Evolutionary conservation across 2,329 filamentous ascomycete genomes (phyloP), one percentile per base, ranked within the genome.

Genomic region (Lasiodiplodia sp.): DNA sequence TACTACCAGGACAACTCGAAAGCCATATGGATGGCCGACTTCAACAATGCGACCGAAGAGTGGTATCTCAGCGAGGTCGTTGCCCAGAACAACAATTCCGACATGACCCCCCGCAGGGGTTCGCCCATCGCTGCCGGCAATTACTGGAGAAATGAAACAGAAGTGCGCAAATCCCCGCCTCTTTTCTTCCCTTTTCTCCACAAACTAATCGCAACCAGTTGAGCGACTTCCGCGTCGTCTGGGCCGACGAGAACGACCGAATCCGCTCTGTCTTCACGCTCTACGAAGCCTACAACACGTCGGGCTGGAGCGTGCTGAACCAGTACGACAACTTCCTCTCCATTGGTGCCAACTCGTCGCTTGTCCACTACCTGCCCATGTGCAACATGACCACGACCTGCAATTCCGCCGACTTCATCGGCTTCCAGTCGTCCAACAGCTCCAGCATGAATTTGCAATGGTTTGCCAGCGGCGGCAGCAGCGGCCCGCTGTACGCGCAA

Each of bases 101-200:
- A 37, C 47, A 65, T 65, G 28, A 28, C 18, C 10, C 62, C 62
- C 12, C 21, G 31, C 4, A 44, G 28, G 18, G 47, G 62, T 2
- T 53, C 62, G 7, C 44, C 62, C 47, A 65, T 65, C 47, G 62
- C 62, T n/a, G 28, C 47, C 6, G 21, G 25, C n/a, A 65, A 65
- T n/a, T 65, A 16, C 12, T 38, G 12, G 23, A 14, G 31, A 4
- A 11, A 31, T 2, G 58, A 47, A 5, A 60, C 56, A 10, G 31
- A 34, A 34, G 31, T 34, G 31, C n/a, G 18, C 21, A 38, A 12
- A 14, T 8, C 1, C 56, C 18, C 1, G 5, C 11, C 16, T 38
- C 37, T 12, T 38, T 12, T 60, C 8, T 31, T 28, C 34, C 23
- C 7, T 3, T 34, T 34, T 8, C 8, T 34, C 31, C 31, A 8